phyloP scores from a whole-genome alignment of 768 basidiomycete species.

The Psilocybe tampanensis region DNA sequence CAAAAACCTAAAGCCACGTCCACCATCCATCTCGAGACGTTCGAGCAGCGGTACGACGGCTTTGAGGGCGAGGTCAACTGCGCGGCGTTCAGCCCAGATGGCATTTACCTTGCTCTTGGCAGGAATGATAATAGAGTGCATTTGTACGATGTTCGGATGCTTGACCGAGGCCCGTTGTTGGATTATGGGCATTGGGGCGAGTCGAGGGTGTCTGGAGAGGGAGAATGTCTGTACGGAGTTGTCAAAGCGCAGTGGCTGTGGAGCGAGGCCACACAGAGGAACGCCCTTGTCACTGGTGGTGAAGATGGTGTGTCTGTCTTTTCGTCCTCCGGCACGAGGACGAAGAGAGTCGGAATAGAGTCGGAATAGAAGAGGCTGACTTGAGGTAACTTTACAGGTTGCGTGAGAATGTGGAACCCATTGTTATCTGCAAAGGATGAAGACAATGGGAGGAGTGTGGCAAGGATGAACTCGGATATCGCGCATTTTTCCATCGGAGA shows the following conservation, averaged over 20 bases:
- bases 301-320: conserved; percentile 64
- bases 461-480: conserved; percentile 57
- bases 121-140: conserved; percentile 61
- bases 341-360: not conserved
- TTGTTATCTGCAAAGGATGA: conserved; percentile 36
- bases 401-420: conserved; percentile 70
- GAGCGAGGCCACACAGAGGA: conserved; percentile 31
- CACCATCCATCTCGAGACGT: conserved; percentile 36
- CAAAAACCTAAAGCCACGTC: conserved; percentile 27
- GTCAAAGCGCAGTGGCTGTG: conserved; percentile 57
- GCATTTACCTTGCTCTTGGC: conserved; percentile 59
- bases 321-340: too few species aligned
- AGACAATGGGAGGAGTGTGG: conserved; percentile 51
- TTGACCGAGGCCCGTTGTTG: conserved; percentile 47
- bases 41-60: conserved; percentile 20
- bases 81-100: conserved; percentile 61
- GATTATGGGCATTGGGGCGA: conserved; percentile 46
- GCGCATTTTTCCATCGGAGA: conserved; percentile 64
- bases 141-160: conserved; percentile 63
- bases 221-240: conserved; percentile 45
- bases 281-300: conserved; percentile 60
- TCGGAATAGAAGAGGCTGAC: not conserved
- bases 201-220: conserved; percentile 32
- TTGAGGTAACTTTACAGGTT: conserved; percentile 43
- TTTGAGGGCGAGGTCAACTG: conserved; percentile 48